Evolutionary conservation across 2,329 filamentous ascomycete species (phyloP).

Genomic region (Microthyrium microscopicum): DNA sequence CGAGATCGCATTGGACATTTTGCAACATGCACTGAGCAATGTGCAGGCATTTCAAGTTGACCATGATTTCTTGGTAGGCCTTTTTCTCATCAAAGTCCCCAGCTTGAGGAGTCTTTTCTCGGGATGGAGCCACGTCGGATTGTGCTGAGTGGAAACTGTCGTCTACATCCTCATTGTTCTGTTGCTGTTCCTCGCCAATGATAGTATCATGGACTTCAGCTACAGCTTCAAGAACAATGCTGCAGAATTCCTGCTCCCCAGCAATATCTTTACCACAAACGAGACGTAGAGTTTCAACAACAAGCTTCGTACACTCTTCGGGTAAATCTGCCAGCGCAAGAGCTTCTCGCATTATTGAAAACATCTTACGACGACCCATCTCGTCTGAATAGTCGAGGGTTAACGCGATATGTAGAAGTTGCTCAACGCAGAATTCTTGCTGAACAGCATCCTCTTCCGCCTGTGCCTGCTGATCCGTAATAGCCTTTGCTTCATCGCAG

Average conservation of each 20-base stretch:
- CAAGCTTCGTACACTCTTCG: constrained; percentile 81
- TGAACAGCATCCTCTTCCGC: constrained; percentile 71
- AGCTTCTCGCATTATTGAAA: constrained; percentile 69
- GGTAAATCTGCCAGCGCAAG: constrained; percentile 75
- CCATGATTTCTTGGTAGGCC: constrained; percentile 77
- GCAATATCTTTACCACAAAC: constrained; percentile 65
- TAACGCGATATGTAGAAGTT: constrained; percentile 78
- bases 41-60: constrained; percentile 96
- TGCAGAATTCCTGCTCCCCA: constrained; percentile 70
- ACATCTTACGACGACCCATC: constrained; percentile 90
- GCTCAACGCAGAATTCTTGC: constrained; percentile 89
- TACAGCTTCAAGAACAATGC: constrained; percentile 77
- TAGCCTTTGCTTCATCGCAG: too few relatives aligned
- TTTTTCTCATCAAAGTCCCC: constrained; percentile 51
- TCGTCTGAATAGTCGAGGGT: constrained; percentile 97
- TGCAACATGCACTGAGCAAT: constrained; percentile 96
- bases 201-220: constrained; percentile 95
- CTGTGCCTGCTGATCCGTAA: too few relatives aligned
- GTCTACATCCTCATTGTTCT: constrained; percentile 24
- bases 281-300: constrained; percentile 62
- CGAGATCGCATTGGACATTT: constrained; percentile 74
- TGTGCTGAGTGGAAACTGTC: constrained; percentile 89
- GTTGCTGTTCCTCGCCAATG: constrained; percentile 45
- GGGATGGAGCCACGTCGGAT: constrained; percentile 46
- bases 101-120: constrained; percentile 14